A percentile compares a stretch with the other conserved stretches of the same genome.
Conservation (phyloP, 805 yeast species). For the Metschnikowia noctiluminum region DNA sequence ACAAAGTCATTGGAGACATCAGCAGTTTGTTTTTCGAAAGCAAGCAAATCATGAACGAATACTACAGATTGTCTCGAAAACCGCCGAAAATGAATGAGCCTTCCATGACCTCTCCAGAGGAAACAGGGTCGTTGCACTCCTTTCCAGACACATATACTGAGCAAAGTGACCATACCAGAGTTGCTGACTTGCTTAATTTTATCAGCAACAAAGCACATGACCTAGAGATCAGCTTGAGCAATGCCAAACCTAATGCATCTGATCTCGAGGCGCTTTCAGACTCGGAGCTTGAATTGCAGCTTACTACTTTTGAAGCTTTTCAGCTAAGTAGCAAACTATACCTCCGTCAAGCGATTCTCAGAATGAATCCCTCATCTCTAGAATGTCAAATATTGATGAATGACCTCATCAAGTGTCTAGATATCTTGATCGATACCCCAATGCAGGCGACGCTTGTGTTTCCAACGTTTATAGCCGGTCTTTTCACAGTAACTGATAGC, state of each 20-base stretch:
- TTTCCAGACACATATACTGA: not conserved
- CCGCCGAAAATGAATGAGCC: not conserved
- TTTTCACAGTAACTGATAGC: constrained; percentile 53
- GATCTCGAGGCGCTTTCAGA: constrained; percentile 40
- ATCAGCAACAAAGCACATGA: constrained; percentile 31
- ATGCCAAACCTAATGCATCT: constrained; percentile 49
- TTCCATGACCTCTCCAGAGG: constrained; percentile 1
- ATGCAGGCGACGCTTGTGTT: constrained; percentile 72
- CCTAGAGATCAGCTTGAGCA: constrained; percentile 48
- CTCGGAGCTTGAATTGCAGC: constrained; percentile 59
- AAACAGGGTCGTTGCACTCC: not conserved
- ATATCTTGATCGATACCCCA: constrained; percentile 58
- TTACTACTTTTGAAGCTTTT: constrained; percentile 68
- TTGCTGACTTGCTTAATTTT: constrained; percentile 19
- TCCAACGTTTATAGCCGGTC: constrained; percentile 76
- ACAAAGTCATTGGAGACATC: constrained; percentile 64
- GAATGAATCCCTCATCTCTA: constrained; percentile 56
- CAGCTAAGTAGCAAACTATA: constrained; percentile 68
- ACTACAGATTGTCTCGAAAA: constrained; percentile 6
- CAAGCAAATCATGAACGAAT: constrained; percentile 27
- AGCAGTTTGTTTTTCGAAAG: constrained; percentile 56
- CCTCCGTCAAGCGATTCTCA: constrained; percentile 60
- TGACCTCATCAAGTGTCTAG: constrained; percentile 55
- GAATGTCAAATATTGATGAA: constrained; percentile 59
- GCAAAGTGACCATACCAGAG: constrained; percentile 8